Evolutionary conservation across 805 yeast genomes (phyloP).

Genomic region (Lachancea meyersii): DNA sequence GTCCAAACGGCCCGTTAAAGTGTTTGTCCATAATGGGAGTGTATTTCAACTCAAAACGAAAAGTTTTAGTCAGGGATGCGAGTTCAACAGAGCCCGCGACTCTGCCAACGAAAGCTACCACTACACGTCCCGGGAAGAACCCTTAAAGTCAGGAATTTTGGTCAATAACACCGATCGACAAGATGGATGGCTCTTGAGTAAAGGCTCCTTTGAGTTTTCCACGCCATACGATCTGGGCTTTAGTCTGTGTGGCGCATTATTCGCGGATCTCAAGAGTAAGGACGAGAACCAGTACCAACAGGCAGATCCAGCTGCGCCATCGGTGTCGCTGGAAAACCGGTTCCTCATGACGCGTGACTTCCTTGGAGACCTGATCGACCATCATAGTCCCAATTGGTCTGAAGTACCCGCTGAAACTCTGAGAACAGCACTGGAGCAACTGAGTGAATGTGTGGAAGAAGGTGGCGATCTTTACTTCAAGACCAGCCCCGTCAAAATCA

Average conservation of each 20-base stretch:
- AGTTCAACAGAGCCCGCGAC: slow-evolving; percentile 18
- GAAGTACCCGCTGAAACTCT: slow-evolving; percentile 18
- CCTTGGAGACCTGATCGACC: slow-evolving; percentile 29
- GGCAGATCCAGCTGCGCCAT: not conserved
- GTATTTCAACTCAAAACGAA: slow-evolving; percentile 19
- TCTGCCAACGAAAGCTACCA: slow-evolving; percentile 23
- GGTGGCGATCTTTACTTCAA: slow-evolving; percentile 42
- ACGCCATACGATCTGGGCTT: slow-evolving; percentile 22
- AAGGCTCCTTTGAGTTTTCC: slow-evolving; percentile 17
- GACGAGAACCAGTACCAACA: slow-evolving; percentile 21
- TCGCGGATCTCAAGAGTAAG: slow-evolving; percentile 10
- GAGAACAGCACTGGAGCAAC: slow-evolving; percentile 23
- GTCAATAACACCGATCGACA: slow-evolving; percentile 16
- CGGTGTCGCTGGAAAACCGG: slow-evolving; percentile 9
- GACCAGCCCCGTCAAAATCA: slow-evolving; percentile 37
- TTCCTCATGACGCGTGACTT: slow-evolving; percentile 30
- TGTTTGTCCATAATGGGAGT: slow-evolving; percentile 13
- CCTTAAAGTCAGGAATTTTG: slow-evolving; percentile 25
- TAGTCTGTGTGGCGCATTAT: slow-evolving; percentile 24
- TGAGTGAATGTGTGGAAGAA: slow-evolving; percentile 39
- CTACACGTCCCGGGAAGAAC: slow-evolving; percentile 19
- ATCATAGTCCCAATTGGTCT: slow-evolving; percentile 25
- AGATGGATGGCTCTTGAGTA: slow-evolving; percentile 21
- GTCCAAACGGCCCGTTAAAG: slow-evolving; percentile 15
- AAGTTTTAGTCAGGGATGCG: slow-evolving; percentile 23